Percentiles rank a stretch among this genome's conserved stretches.
Evolutionary conservation across 305 asterid species (phyloP).

Genomic region (Solanum hybrid): DNA sequence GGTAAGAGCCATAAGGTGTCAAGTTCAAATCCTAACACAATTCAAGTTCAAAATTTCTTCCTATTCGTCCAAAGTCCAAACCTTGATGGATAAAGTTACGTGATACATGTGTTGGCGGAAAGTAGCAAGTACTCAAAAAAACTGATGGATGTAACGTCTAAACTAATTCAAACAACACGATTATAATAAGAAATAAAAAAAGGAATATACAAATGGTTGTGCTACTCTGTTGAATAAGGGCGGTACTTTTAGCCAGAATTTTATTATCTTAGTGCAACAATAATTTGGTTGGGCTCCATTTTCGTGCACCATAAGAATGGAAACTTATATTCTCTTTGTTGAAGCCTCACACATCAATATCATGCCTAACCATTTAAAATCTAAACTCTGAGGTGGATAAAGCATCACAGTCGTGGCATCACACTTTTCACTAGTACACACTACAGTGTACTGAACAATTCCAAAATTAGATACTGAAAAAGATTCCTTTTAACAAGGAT

Average conservation of each 20-base stretch:
- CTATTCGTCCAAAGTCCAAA: neutral
- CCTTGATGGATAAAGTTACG: neutral
- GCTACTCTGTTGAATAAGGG: neutral
- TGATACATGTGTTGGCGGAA: neutral
- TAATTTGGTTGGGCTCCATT: neutral
- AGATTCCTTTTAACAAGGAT: neutral
- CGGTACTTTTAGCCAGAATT: neutral
- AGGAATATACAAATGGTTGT: neutral
- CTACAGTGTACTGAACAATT: neutral
- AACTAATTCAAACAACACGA: neutral
- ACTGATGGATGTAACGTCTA: neutral
- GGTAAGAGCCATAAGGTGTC: neutral
- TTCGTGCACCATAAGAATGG: neutral
- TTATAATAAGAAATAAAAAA: neutral
- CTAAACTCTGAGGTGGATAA: neutral
- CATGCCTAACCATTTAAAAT: neutral
- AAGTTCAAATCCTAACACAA: neutral
- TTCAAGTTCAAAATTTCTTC: neutral
- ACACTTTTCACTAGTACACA: conserved; percentile 1
- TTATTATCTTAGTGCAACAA: neutral
- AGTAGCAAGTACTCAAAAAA: neutral
- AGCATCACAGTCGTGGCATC: conserved; percentile 3
- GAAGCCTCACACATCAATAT: conserved; percentile 4
- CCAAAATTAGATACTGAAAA: neutral
- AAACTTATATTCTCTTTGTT: neutral